Evolutionary conservation across 371 early-diverging fungal genomes (phyloP).

Genomic region (Mortierella sp.): DNA sequence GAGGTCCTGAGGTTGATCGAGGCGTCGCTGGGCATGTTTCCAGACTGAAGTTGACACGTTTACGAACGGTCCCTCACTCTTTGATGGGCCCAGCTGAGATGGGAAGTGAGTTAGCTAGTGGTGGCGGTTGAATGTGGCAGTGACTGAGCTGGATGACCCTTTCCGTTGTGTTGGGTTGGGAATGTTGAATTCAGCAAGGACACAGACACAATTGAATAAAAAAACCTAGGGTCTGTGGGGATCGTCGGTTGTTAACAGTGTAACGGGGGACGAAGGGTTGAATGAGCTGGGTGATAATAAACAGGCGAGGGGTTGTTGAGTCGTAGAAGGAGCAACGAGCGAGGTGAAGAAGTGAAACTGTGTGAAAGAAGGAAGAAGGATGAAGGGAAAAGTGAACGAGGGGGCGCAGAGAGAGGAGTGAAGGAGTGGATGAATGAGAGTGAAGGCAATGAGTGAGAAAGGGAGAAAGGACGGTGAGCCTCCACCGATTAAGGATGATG

Average conservation of each 20-base stretch:
- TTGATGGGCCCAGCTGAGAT: background rate
- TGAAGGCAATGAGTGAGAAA: background rate
- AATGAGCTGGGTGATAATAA: background rate
- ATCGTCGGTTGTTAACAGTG: background rate
- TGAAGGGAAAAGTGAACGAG: conserved; percentile 6
- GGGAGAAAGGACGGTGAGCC: background rate
- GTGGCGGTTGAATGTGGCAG: background rate
- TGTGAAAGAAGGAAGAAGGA: background rate
- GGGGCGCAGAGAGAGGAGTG: background rate
- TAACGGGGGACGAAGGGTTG: background rate
- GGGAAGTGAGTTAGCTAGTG: background rate
- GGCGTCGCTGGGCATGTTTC: conserved; percentile 48
- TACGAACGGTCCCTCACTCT: background rate
- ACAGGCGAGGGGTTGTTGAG: background rate
- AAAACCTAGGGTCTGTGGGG: background rate
- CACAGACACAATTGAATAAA: background rate
- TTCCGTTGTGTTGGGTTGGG: background rate
- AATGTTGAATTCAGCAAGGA: background rate
- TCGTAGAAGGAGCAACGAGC: background rate
- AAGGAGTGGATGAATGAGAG: background rate
- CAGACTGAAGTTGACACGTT: conserved; percentile 10
- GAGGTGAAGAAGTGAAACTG: background rate
- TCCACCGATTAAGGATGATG: background rate
- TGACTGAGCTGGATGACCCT: background rate
- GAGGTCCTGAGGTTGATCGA: conserved; percentile 47